Evolutionary conservation across 768 basidiomycete genomes (phyloP).

Genomic region (Pleurotus giganteus): DNA sequence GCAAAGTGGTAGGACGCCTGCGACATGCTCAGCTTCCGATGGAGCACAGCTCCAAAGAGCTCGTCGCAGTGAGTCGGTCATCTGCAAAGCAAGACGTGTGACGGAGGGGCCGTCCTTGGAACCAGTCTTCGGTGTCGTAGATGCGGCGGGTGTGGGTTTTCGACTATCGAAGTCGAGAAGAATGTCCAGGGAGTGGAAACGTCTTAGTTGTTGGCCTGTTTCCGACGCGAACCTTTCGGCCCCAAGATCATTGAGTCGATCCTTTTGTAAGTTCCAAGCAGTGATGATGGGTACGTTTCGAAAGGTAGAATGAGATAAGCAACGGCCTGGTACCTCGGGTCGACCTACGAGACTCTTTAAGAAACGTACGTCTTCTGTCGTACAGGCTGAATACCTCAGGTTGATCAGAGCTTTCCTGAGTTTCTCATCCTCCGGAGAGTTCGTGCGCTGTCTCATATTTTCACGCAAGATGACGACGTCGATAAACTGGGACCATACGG

Average conservation of each 20-base stretch:
- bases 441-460: constrained; percentile 29
- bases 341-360: constrained; percentile 23
- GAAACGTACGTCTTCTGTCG: constrained; percentile 33
- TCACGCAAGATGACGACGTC: constrained; percentile 31
- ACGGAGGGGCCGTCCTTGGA: too few species aligned
- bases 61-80: constrained; percentile 11
- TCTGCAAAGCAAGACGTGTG: too few species aligned
- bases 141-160: too few species aligned
- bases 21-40: constrained; percentile 13
- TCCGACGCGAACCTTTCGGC: constrained; percentile 31
- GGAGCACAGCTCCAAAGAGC: background rate
- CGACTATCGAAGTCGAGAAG: too few species aligned
- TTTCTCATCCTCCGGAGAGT: constrained; percentile 20
- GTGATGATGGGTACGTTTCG: constrained; percentile 37
- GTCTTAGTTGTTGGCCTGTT: constrained; percentile 19
- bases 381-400: constrained; percentile 33
- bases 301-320: constrained; percentile 22
- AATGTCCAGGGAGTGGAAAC: constrained; percentile 26
- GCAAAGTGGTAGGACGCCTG: constrained; percentile 28
- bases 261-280: constrained; percentile 31
- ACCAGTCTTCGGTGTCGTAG: too few species aligned
- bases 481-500: constrained; percentile 32
- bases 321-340: too few species aligned
- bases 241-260: constrained; percentile 34
- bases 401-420: constrained; percentile 27